phyloP scores from a whole-genome alignment of 495 filamentous ascomycete species.

The Penicillium bovifimosum region DNA sequence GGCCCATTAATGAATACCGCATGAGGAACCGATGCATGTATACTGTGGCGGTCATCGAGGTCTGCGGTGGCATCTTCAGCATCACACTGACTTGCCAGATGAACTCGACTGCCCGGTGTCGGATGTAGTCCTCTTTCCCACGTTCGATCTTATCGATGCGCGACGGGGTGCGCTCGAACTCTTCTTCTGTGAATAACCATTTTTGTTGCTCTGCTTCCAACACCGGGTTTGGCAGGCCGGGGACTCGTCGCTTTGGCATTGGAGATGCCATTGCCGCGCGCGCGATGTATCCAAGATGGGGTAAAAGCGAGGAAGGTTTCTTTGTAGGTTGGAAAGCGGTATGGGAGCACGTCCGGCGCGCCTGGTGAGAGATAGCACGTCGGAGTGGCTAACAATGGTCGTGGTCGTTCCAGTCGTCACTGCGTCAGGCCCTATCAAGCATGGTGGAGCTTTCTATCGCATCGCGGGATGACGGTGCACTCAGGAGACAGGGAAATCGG shows the following conservation, averaged over 20 bases:
- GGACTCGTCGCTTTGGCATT: conserved; percentile 37
- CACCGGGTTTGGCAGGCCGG: conserved; percentile 44
- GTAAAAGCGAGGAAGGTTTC: not conserved
- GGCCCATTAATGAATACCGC: conserved; percentile 58
- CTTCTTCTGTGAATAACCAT: conserved; percentile 85
- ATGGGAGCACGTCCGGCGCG: not conserved
- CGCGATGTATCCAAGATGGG: not conserved
- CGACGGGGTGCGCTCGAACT: conserved; percentile 76
- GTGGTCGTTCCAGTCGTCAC: conserved; percentile 2
- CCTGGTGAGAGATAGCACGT: not conserved
- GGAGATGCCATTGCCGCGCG: conserved; percentile 30
- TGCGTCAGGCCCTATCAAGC: not conserved
- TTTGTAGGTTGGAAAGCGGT: not conserved
- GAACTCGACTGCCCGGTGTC: conserved; percentile 92
- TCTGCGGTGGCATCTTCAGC: conserved; percentile 86
- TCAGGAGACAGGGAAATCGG: not conserved
- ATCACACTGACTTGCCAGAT: conserved; percentile 90
- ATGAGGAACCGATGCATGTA: conserved; percentile 96
- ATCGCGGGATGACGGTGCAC: not conserved
- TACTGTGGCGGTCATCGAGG: conserved; percentile 82
- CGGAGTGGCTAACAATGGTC: not conserved
- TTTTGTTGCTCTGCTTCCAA: conserved; percentile 57
- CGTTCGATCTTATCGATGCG: conserved; percentile 73
- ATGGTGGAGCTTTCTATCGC: conserved; percentile 6
- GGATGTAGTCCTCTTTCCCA: conserved; percentile 67